Evolutionary conservation across 2,329 filamentous ascomycete species (phyloP).

Genomic region (Xylaria sp.): DNA sequence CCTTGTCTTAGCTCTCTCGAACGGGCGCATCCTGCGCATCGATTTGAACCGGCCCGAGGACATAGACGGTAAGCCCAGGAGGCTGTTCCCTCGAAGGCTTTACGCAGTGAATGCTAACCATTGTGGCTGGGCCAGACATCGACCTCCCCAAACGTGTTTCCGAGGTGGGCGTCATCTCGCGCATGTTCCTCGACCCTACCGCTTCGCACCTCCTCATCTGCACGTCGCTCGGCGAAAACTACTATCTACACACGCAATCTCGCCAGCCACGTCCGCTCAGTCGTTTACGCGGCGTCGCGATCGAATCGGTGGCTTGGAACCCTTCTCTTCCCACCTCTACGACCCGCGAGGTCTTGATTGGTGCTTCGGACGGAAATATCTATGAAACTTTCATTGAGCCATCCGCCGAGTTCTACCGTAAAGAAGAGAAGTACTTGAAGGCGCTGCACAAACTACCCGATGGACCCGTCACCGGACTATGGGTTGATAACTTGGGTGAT

Average conservation of each 20-base stretch:
- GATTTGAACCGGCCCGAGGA: slow-evolving; percentile 92
- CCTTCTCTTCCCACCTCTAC: slow-evolving; percentile 90
- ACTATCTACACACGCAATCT: slow-evolving; percentile 95
- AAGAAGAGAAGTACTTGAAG: slow-evolving; percentile 92
- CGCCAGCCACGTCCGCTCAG: slow-evolving; percentile 83
- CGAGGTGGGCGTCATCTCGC: slow-evolving; percentile 89
- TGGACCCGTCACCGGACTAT: slow-evolving; percentile 83
- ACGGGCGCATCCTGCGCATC: slow-evolving; percentile 90
- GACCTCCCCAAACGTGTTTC: slow-evolving; percentile 92
- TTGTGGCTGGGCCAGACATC: slow-evolving; percentile 69
- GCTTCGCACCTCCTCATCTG: slow-evolving; percentile 92
- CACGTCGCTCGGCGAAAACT: slow-evolving; percentile 92
- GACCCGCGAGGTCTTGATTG: slow-evolving; percentile 90
- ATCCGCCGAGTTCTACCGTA: slow-evolving; percentile 90
- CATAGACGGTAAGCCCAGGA: slow-evolving; percentile 70
- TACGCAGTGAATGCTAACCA: slow-evolving; percentile 19
- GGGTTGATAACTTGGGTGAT: slow-evolving; percentile 76
- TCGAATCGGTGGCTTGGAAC: slow-evolving; percentile 95
- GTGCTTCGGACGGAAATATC: slow-evolving; percentile 90
- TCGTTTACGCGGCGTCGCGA: slow-evolving; percentile 81
- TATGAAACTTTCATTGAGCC: slow-evolving; percentile 97
- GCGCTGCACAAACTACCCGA: slow-evolving; percentile 82
- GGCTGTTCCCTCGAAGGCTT: neutral
- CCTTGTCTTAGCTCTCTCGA: slow-evolving; percentile 87
- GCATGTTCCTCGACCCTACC: slow-evolving; percentile 96